phyloP scores from a whole-genome alignment of 345 rosid genomes.

The Populus pruinosa region DNA sequence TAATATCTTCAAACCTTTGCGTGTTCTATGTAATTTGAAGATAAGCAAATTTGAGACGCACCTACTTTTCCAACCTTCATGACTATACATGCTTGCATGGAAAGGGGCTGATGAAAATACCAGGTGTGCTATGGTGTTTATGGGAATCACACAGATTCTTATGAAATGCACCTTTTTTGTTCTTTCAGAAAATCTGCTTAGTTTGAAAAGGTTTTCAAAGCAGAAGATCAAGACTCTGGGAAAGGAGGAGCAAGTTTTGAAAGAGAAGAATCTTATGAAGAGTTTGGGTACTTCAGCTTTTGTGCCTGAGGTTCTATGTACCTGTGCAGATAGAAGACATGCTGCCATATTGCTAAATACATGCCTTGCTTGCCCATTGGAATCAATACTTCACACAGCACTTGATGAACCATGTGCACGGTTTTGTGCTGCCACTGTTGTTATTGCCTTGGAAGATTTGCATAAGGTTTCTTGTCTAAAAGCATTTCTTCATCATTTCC shows the following conservation, averaged over 20 bases:
- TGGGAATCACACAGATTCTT: slow-evolving; percentile 1
- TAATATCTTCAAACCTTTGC: too few species aligned
- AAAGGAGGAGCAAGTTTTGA: slow-evolving; percentile 80
- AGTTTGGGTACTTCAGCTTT: slow-evolving; percentile 52
- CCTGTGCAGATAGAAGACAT: slow-evolving; percentile 57
- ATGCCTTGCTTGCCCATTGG: slow-evolving; percentile 73
- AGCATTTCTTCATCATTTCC: slow-evolving; percentile 9
- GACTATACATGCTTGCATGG: neutral
- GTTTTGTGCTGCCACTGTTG: slow-evolving; percentile 72
- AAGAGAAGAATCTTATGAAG: slow-evolving; percentile 79
- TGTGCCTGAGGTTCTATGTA: slow-evolving; percentile 66
- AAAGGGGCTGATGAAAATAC: neutral
- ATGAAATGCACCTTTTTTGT: slow-evolving; percentile 9
- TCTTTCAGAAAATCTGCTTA: slow-evolving; percentile 54
- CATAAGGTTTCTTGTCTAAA: slow-evolving; percentile 53
- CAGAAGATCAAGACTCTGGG: slow-evolving; percentile 69
- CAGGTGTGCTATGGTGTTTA: neutral
- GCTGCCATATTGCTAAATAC: slow-evolving; percentile 72
- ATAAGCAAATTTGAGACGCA: neutral
- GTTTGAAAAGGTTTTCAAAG: slow-evolving; percentile 86
- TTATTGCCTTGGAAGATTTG: slow-evolving; percentile 68
- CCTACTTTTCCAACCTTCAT: neutral
- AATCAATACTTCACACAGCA: slow-evolving; percentile 68
- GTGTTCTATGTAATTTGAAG: neutral
- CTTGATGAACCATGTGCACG: slow-evolving; percentile 69